Percentiles rank a stretch among this genome's conserved stretches.
These are phyloP conservation scores for Ceratobasidium sp. DNA, from an alignment of 1,284 basidiomycete species.

Conservation along the genomic window DNA sequence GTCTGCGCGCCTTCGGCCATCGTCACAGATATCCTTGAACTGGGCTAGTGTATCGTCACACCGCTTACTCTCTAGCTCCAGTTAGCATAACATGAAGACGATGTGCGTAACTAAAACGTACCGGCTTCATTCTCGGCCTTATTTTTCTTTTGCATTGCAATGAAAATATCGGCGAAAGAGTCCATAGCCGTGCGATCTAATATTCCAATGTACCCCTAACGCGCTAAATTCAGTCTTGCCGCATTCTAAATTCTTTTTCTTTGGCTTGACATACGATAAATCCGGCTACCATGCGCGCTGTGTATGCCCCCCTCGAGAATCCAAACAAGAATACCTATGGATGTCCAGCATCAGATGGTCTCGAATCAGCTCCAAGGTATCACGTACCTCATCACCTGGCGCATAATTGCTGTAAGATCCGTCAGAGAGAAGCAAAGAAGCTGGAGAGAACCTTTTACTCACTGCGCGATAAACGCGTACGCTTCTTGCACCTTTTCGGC, in stretches of 20 bases:
- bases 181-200: constrained; percentile 77
- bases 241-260: neutral
- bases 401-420: constrained; percentile 67
- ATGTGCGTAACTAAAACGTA: constrained; percentile 52
- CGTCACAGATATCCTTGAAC: constrained; percentile 66
- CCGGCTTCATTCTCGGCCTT: constrained; percentile 65
- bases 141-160: constrained; percentile 70
- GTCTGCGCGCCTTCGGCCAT: constrained; percentile 66
- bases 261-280: constrained; percentile 66
- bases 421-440: constrained; percentile 1
- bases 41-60: constrained; percentile 64
- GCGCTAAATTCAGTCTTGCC: neutral
- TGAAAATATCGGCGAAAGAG: constrained; percentile 72
- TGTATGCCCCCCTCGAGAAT: constrained; percentile 79
- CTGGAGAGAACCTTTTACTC: neutral
- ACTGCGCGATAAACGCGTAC: constrained; percentile 44
- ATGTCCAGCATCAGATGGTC: constrained; percentile 52
- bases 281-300: constrained; percentile 78
- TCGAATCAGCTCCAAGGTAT: neutral
- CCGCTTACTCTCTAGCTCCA: constrained; percentile 60
- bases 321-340: constrained; percentile 70
- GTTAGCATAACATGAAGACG: neutral
- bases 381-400: constrained; percentile 74
- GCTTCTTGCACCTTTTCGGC: constrained; percentile 44
- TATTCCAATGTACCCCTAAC: constrained; percentile 72